Conservation (phyloP, 495 filamentous ascomycete genomes). For the Penicillium egyptiacum region DNA sequence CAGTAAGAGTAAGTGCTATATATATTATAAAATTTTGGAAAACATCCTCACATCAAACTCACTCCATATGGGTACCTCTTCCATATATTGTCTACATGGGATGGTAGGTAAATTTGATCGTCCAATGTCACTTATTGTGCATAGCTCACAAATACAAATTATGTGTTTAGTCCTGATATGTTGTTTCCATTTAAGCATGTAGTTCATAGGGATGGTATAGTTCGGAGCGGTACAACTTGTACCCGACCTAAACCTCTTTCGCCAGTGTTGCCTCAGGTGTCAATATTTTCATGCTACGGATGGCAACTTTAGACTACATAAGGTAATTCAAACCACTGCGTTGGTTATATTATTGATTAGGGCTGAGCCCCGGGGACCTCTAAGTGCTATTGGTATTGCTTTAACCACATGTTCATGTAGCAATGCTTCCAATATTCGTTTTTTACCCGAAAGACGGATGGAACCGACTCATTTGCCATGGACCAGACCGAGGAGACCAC, state of each 20-base stretch:
- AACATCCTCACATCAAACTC: background rate
- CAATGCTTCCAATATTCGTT: background rate
- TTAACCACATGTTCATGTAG: background rate
- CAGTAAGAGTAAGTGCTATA: background rate
- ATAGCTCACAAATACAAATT: too few relatives aligned
- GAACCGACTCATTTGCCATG: slow-evolving; percentile 2
- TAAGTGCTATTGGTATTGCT: background rate
- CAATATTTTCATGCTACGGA: background rate
- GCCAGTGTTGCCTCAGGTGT: background rate
- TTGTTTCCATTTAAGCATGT: background rate
- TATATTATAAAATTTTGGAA: background rate
- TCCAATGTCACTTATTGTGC: background rate
- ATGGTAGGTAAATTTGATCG: background rate
- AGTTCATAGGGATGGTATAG: slow-evolving; percentile 1
- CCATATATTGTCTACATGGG: background rate
- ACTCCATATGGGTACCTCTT: background rate
- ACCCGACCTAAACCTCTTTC: background rate
- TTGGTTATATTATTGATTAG: background rate
- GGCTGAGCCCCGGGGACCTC: background rate
- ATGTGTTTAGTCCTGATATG: background rate
- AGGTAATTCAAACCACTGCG: background rate
- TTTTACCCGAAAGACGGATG: background rate
- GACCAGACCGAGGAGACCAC: background rate
- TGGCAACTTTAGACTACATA: background rate
- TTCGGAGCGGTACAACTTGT: slow-evolving; percentile 3